Evolutionary conservation across 176 grass and related monocot genomes (phyloP).

Genomic region (Zea mays): DNA sequence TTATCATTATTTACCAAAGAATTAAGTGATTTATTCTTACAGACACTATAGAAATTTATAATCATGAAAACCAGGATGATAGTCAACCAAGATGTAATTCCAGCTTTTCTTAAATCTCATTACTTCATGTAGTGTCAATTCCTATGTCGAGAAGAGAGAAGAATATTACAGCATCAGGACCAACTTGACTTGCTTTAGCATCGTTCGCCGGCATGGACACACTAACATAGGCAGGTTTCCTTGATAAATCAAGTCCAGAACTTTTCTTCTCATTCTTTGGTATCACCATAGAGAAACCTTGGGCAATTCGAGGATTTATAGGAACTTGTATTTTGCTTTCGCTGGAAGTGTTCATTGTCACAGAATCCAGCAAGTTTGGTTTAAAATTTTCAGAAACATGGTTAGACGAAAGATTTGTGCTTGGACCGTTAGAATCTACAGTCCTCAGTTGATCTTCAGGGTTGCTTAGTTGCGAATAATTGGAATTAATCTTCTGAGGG

Average conservation of each 20-base stretch:
- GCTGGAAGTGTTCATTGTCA: constrained; percentile 38
- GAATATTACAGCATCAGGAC: constrained; percentile 48
- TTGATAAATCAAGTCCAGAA: constrained; percentile 39
- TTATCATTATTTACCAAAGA: constrained; percentile 8
- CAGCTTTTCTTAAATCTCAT: neutral
- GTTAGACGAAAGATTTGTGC: constrained; percentile 52
- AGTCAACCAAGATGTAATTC: constrained; percentile 18
- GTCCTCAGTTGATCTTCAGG: constrained; percentile 57
- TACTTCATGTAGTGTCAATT: constrained; percentile 16
- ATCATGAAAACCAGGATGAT: neutral
- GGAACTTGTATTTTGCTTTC: constrained; percentile 85
- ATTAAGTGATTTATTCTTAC: constrained; percentile 14
- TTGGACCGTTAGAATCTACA: constrained; percentile 65
- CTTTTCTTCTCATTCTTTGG: constrained; percentile 69
- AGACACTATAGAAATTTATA: neutral
- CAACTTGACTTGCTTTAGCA: constrained; percentile 45
- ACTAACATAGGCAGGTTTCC: constrained; percentile 85
- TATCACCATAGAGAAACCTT: constrained; percentile 63
- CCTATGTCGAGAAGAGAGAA: constrained; percentile 15
- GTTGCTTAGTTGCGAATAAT: constrained; percentile 46
- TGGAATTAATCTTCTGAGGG: constrained; percentile 45
- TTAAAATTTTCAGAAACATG: constrained; percentile 58
- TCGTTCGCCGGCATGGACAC: constrained; percentile 57
- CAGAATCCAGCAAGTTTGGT: constrained; percentile 46
- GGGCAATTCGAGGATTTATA: constrained; percentile 80